Base-by-base conservation (phyloP, 2,329 filamentous ascomycete species). In the Penicillium verrucosum region DNA sequence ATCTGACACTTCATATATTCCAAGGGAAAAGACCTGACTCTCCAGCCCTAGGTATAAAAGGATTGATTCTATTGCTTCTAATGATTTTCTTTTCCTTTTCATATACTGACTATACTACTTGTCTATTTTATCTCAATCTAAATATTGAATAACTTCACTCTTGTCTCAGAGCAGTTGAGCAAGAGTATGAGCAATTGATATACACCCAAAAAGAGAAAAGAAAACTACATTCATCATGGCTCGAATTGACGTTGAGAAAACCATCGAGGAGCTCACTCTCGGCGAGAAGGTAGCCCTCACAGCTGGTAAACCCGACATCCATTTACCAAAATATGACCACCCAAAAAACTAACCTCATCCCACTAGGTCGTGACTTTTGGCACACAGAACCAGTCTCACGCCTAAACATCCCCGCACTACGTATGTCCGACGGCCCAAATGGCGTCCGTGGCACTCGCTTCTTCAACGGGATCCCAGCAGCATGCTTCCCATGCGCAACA, bases 401-500 rank as follows among this genome's bases (percentile, higher is more conserved):
- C 36, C 85, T 87, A 63, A 82, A 81, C 6, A 83, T 89, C 29
- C 85, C 87, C 1, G 79, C 84, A 0, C 79, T 88, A 58, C 88
- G 88, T 65, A 83, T 85, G 5, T 87, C 83, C 25, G 87, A 89
- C 73, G 87, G 87, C 0, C 87, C 87, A 2, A 89, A 89, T 70
- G 87, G 87, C 29, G 85, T 86, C 43, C 83, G 87, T 25, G 87
- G 87, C 16, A 85, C 84, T 2, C 82, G 85, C 18, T 89, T 88
- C 69, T 87, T 88, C 48, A 86, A 86, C 41, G 86, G 86, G 21
- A 85, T 70, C 11, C 68, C 89, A 78, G 89, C 89, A 38, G 89
- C 89, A 18, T 81, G 91, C 45, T 89, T 93, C 62, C 90, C 90
- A 8, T 92, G 89, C 63, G 89, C 89, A 54, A 85, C 90, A 54